Evolutionary conservation across 2,329 filamentous ascomycete genomes (phyloP).

Genomic region (Trichoderma afroharzianum): DNA sequence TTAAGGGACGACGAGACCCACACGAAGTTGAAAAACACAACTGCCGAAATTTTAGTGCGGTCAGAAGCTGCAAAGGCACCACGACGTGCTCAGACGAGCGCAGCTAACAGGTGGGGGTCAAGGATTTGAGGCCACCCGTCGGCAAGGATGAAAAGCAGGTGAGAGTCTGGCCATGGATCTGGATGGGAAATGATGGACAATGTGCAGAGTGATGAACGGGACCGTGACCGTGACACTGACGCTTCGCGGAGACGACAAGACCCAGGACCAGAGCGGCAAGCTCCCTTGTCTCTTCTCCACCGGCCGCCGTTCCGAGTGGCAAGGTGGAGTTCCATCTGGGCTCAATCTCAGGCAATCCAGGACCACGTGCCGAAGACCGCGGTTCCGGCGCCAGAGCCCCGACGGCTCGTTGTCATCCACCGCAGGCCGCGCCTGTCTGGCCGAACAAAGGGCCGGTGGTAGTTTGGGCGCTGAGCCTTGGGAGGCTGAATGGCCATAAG

Average conservation of each 20-base stretch:
- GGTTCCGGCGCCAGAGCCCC: not conserved
- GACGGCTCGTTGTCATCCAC: not conserved
- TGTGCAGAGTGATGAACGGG: not conserved
- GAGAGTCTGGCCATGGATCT: not conserved
- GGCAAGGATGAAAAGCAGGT: not conserved
- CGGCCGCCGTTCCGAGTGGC: slow-evolving; percentile 1
- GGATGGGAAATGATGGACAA: not conserved
- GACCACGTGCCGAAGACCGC: slow-evolving; percentile 2
- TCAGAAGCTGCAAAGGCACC: slow-evolving; percentile 7
- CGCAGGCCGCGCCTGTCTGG: not conserved
- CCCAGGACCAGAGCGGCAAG: not conserved
- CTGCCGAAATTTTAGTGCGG: slow-evolving; percentile 15
- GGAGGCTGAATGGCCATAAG: not conserved
- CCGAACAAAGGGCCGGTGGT: slow-evolving; percentile 6
- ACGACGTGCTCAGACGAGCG: not conserved
- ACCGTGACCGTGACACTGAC: not conserved
- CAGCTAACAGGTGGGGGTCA: slow-evolving; percentile 5
- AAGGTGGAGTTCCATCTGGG: slow-evolving; percentile 1
- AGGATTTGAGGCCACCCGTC: not conserved
- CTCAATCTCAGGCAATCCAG: slow-evolving; percentile 18
- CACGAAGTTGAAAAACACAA: slow-evolving; percentile 11
- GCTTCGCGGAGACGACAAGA: not conserved
- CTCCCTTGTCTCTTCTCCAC: not conserved
- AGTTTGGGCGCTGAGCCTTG: not conserved
- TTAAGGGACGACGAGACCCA: not conserved